Evolutionary conservation across 768 basidiomycete genomes (phyloP).

Genomic region (Ephemerocybe angulata): DNA sequence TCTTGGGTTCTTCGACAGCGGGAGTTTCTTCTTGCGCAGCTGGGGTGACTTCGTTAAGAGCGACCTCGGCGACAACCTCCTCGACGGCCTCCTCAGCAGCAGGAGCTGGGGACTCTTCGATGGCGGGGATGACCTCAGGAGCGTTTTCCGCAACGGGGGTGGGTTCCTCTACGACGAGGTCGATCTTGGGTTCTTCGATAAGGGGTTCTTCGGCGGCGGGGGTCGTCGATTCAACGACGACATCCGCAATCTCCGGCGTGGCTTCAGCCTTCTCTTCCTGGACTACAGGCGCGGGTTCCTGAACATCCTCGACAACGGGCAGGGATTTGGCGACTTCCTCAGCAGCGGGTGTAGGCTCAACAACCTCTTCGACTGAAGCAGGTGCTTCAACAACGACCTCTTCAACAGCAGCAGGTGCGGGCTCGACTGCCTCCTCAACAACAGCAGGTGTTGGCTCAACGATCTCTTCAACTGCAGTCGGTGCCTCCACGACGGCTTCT

Average conservation of each 20-base stretch:
- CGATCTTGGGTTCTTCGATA: neutral
- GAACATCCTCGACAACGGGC: neutral
- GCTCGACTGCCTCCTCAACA: neutral
- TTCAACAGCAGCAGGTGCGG: neutral
- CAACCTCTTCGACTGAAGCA: slow-evolving; percentile 1
- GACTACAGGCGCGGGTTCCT: neutral
- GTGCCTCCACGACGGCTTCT: neutral
- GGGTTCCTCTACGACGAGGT: neutral
- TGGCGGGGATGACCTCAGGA: too few relatives aligned
- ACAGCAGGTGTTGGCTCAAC: neutral
- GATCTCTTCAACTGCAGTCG: neutral
- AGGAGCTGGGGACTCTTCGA: neutral
- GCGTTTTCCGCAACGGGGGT: neutral
- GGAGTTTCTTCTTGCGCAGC: neutral
- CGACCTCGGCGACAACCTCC: neutral
- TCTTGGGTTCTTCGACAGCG: neutral
- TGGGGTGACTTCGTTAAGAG: neutral
- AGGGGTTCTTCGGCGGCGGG: neutral
- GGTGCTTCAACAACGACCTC: neutral
- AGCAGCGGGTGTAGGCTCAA: neutral
- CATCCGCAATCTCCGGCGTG: neutral
- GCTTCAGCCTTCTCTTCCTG: neutral
- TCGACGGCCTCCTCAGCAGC: neutral
- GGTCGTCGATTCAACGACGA: neutral
- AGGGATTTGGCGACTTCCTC: neutral